Conservation (phyloP, 768 basidiomycete genomes). For the Gymnopilus junonius region DNA sequence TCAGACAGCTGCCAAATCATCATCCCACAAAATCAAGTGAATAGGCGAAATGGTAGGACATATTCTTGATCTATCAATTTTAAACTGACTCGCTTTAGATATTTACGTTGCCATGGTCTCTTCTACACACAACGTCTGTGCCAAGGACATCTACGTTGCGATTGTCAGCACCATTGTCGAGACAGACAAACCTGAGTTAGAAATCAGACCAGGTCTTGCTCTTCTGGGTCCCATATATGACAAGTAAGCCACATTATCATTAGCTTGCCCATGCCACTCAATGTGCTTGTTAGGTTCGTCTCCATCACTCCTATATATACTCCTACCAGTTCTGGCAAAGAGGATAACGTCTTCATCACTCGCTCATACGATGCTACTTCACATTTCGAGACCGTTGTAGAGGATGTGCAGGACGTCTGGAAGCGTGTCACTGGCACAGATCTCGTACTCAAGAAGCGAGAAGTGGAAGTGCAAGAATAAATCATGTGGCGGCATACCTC, state of each 20-base stretch:
- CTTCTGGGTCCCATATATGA: conserved; percentile 93
- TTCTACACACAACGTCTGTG: conserved; percentile 95
- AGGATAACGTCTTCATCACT: conserved; percentile 96
- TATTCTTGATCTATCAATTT: background rate
- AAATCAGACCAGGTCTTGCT: conserved; percentile 90
- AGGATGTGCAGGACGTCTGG: conserved; percentile 97
- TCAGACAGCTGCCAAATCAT: conserved; percentile 96
- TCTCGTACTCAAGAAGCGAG: conserved; percentile 88
- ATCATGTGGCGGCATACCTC: background rate
- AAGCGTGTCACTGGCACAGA: conserved; percentile 79
- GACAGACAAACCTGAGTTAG: conserved; percentile 88
- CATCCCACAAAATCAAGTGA: conserved; percentile 98
- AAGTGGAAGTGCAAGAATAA: conserved; percentile 61
- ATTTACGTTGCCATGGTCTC: conserved; percentile 99
- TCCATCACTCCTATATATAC: conserved; percentile 87
- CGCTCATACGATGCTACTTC: conserved; percentile 98
- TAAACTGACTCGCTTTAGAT: conserved; percentile 53
- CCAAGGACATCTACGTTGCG: conserved; percentile 93
- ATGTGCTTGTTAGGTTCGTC: conserved; percentile 68
- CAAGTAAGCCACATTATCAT: conserved; percentile 63
- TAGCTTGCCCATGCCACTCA: conserved; percentile 7
- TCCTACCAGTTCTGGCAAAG: conserved; percentile 79
- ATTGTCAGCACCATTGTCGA: conserved; percentile 99
- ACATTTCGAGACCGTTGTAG: conserved; percentile 98
- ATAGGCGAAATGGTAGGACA: conserved; percentile 82